Percentiles rank a stretch among this genome's conserved stretches.
Conservation (phyloP, 106 monocot species). For the Dendrobium catenatum region DNA sequence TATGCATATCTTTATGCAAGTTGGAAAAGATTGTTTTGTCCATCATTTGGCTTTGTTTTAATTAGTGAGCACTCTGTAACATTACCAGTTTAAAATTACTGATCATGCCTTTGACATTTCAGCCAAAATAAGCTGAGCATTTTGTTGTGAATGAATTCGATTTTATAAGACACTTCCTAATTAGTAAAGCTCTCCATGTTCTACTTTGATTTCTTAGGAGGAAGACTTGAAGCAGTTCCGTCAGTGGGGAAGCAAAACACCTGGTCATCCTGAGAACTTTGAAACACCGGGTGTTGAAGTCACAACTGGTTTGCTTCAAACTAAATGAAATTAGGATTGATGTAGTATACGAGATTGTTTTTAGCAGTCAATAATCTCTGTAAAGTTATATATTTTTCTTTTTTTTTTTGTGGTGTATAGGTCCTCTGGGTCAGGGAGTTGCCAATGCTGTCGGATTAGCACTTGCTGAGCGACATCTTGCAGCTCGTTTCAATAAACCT, state of each 20-base stretch:
- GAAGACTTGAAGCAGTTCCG: constrained; percentile 81
- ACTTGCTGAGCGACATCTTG: constrained; percentile 60
- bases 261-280: constrained; percentile 97
- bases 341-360: not conserved
- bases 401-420: constrained; percentile 5
- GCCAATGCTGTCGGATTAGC: constrained; percentile 76
- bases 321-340: not conserved
- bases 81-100: too few species aligned
- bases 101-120: too few species aligned
- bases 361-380: not conserved
- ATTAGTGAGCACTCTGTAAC: too few species aligned
- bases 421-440: constrained; percentile 68
- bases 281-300: constrained; percentile 93
- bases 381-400: not conserved
- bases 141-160: not conserved
- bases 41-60: too few species aligned
- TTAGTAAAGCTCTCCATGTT: not conserved
- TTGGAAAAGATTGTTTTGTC: too few species aligned
- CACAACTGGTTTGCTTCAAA: constrained; percentile 70
- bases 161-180: not conserved
- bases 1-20: too few species aligned
- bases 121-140: not conserved
- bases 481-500: constrained; percentile 78
- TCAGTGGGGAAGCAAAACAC: constrained; percentile 92
- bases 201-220: constrained; percentile 33